Evolutionary conservation across 352 stramenopile species (phyloP), one percentile per base, ranked within the genome.

Genomic region (Phytophthora citricola): DNA sequence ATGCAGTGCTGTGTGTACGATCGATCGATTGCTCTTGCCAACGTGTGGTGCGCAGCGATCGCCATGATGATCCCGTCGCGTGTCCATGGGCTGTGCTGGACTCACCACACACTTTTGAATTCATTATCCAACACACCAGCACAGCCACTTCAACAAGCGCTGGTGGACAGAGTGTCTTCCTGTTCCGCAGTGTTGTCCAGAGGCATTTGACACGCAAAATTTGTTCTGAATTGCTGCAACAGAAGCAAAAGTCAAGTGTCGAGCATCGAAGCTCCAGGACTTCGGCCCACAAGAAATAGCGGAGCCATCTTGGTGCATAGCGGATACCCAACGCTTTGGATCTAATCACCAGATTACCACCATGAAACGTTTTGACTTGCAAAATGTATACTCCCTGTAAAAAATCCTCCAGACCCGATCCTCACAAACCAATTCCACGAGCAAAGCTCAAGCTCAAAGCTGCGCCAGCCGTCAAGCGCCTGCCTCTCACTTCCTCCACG

Each of bases 1-100:
- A 56, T 66, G 64, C 38, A 62, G 57, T 63, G 29, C 22, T 51
- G 34, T 49, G 46, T 58, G 46, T 52, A 63, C 24, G 5, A 48
- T 54, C 38, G 29, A 34, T 58, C 26, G 14, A 39, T 46, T 41
- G 29, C 48, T 48, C 1, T 22, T 34, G 11, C 34, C 47, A 52
- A 45, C 26, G 29, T 58, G 39, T 56, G 46, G 36, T 9, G 20
- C 45, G 22, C 43, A 39, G 5, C 26, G 12, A 47, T 12, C 12
- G 9, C 9, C 32, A 39, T 34, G 5, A 20, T 22, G 12, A 47
- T n/a, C 8, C n/a, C n/a, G 31, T 39, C 11, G 41, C 27, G 54
- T 62, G 54, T 61, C 53, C n/a, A 22, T 54, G 41, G 34, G 34
- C 43, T 38, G 14, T 34, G 20, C 29, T 61, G 40, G 31, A 20